A percentile compares a stretch with the other conserved stretches of the same genome.
Conservation (phyloP, 2,329 filamentous ascomycete species). For the Fusarium devonianum region DNA sequence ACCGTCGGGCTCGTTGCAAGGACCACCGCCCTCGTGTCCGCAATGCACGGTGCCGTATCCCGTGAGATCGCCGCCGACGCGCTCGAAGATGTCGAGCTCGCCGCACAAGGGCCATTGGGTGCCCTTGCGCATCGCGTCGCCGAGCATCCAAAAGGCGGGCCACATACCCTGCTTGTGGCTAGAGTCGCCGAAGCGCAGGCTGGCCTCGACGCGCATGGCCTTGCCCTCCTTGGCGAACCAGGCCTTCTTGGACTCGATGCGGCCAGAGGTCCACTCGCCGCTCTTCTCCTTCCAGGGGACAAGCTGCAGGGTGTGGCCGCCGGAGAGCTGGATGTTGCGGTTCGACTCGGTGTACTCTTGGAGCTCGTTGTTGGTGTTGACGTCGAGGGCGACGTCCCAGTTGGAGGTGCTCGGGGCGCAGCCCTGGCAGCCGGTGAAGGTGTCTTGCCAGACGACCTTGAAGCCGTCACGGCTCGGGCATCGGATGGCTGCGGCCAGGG, state of each 20-base stretch:
- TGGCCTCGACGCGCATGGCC: conserved; percentile 53
- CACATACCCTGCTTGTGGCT: conserved; percentile 57
- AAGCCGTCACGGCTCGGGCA: conserved; percentile 52
- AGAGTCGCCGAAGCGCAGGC: conserved; percentile 53
- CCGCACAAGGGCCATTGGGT: conserved; percentile 58
- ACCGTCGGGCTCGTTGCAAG: conserved; percentile 57
- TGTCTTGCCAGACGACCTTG: conserved; percentile 55
- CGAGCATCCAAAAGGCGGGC: conserved; percentile 63
- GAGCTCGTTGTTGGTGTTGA: conserved; percentile 58
- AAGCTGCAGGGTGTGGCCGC: conserved; percentile 59
- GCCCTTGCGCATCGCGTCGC: conserved; percentile 55
- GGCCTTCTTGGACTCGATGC: conserved; percentile 56
- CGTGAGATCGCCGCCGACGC: conserved; percentile 54
- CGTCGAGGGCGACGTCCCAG: conserved; percentile 56
- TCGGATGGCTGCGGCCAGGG: conserved; percentile 45
- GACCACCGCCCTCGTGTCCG: conserved; percentile 51
- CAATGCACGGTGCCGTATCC: conserved; percentile 60
- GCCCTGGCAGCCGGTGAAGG: conserved; percentile 52
- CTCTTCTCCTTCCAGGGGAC: conserved; percentile 52
- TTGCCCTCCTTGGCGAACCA: conserved; percentile 53
- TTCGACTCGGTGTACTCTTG: conserved; percentile 55
- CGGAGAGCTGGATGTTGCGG: conserved; percentile 58
- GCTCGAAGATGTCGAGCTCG: conserved; percentile 60
- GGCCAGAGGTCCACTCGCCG: conserved; percentile 58
- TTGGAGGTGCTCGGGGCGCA: conserved; percentile 45